Base-by-base conservation (phyloP, 208 protist species). In the Strigomonas culicis region DNA sequence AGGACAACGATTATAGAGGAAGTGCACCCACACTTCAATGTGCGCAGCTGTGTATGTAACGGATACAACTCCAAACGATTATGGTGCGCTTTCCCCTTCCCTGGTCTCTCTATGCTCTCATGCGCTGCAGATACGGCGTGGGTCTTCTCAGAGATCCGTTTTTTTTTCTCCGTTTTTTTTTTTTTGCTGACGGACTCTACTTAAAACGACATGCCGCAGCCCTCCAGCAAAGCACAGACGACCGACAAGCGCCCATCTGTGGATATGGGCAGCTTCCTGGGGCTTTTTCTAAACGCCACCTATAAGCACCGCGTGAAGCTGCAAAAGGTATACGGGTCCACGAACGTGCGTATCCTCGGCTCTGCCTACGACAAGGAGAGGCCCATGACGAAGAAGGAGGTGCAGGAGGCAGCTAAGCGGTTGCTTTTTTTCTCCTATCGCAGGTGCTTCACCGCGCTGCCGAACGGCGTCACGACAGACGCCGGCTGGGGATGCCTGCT, bases 401-500 rank as follows among this genome's bases (percentile, higher is more conserved):
- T 32, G 1, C 24, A 63, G 34, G 47, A 59, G 36, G 65, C 28
- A 27, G 63, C 68, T 11, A 34, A 67, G 15, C 72, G 72, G 31
- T 51, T 95, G 22, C 71, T 91, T 3, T 96, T 85, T 64, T 94
- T 93, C 62, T 89, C 79, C n/a, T 94, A 96, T 68, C 80, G 90
- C 43, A 84, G 85, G 53, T 72, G 75, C 47, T 90, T 94, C 63
- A 46, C 62, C 19, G 67, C 63, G 7, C 63, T 94, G 47, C 72
- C 72, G 3, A 84, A 89, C 36, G 85, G 83, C 8, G 66, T 62
- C n/a, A 90, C 77, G 2, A 84, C 80, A 4, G 94, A 98, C 75
- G 52, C 79, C 3, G 68, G 70, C 15, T 98, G 95, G 93, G 95
- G 95, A 0, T 98, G 95, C 62, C 84, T 97, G 59, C 68, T 97